These are phyloP conservation scores for Verticillium alfalfae DNA, from an alignment of 2,329 filamentous ascomycete species.

Conservation along the genomic window DNA sequence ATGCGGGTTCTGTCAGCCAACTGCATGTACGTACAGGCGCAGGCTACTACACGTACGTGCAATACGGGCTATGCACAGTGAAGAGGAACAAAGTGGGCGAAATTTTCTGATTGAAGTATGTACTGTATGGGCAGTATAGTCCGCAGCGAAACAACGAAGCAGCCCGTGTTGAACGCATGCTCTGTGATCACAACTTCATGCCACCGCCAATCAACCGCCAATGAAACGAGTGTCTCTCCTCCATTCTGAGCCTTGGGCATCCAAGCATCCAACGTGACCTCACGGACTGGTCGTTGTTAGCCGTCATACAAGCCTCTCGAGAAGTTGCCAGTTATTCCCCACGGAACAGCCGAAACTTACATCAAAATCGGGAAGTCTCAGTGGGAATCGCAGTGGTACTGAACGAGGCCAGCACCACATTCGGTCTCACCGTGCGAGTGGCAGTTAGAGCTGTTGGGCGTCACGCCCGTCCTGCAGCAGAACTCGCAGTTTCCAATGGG, in stretches of 20 bases:
- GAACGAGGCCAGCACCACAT: not conserved
- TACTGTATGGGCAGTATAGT: not conserved
- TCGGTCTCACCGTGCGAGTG: constrained; percentile 5
- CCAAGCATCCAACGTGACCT: not conserved
- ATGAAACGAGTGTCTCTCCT: not conserved
- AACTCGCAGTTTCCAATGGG: constrained; percentile 6
- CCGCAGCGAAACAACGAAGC: not conserved
- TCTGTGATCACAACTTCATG: not conserved
- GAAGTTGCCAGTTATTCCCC: no score
- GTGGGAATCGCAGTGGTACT: constrained; percentile 6
- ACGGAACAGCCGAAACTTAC: not conserved
- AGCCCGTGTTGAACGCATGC: not conserved
- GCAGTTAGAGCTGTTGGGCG: constrained; percentile 5
- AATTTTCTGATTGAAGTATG: not conserved
- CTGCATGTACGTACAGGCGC: not conserved
- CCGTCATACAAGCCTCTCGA: not conserved
- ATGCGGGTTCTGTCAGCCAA: not conserved
- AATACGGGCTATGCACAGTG: no score
- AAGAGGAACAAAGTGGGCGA: not conserved
- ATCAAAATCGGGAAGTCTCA: not conserved
- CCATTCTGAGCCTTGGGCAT: not conserved
- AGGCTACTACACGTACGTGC: not conserved
- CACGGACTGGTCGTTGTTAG: not conserved
- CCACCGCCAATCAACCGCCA: not conserved
- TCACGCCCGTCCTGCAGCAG: constrained; percentile 1